These are phyloP conservation scores for Yamadazyma buinensis DNA, from an alignment of 1,139 yeast species.

Conservation along the genomic window DNA sequence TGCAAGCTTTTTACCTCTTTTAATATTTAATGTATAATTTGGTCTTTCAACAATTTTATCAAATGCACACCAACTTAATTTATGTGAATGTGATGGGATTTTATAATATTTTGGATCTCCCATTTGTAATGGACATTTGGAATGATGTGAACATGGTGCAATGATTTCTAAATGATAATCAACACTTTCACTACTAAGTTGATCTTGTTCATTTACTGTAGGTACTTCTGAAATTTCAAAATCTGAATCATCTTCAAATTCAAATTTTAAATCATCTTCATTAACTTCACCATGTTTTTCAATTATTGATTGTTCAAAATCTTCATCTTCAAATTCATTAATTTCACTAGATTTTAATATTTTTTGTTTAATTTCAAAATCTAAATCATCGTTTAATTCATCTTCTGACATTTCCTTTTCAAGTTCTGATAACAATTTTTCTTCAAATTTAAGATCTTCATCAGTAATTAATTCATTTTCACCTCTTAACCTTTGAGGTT, in stretches of 20 bases:
- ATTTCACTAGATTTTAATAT: no score
- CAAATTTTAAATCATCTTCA: conserved; percentile 47
- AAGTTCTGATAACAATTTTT: conserved; percentile 24
- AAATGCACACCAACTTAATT: conserved; percentile 73
- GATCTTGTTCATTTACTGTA: neutral
- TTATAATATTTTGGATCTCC: conserved; percentile 68
- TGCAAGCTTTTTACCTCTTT: conserved; percentile 74
- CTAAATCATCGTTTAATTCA: conserved; percentile 8
- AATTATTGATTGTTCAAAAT: conserved; percentile 18
- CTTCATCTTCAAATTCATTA: conserved; percentile 7
- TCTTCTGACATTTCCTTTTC: conserved; percentile 17
- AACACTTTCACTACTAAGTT: conserved; percentile 21
- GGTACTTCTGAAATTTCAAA: conserved; percentile 24
- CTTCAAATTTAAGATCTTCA: conserved; percentile 31
- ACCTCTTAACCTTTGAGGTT: conserved; percentile 37
- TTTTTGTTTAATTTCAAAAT: conserved; percentile 4
- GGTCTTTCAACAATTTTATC: conserved; percentile 76
- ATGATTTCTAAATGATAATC: conserved; percentile 59
- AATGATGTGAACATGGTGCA: conserved; percentile 93
- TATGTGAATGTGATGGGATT: conserved; percentile 57
- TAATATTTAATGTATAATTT: conserved; percentile 69
- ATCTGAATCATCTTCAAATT: conserved; percentile 41
- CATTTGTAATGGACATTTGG: conserved; percentile 79
- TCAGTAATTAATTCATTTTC: conserved; percentile 36
- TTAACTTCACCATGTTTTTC: conserved; percentile 38